Conservation (phyloP, 306 rosid species). For the Begonia fuchsioides region DNA sequence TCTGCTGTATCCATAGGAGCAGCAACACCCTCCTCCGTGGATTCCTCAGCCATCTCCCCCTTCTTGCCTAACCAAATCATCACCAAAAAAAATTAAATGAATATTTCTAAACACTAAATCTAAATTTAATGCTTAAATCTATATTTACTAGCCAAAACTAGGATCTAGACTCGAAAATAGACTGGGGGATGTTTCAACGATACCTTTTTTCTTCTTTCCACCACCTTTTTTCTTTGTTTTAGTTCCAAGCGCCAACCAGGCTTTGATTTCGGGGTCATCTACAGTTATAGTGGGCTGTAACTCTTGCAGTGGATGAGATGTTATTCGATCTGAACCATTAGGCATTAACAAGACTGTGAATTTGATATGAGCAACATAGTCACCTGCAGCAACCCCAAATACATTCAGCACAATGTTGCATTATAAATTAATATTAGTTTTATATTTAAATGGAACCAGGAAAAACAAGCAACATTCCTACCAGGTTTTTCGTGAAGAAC, state of each 20-base stretch:
- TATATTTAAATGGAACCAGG: background rate
- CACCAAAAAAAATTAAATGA: no score
- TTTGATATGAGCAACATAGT: conserved; percentile 74
- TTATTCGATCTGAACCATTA: conserved; percentile 77
- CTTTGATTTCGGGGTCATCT: conserved; percentile 86
- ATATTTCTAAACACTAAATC: no score
- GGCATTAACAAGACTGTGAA: conserved; percentile 92
- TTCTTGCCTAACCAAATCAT: conserved; percentile 45
- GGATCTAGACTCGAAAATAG: no score
- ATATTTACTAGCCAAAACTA: no score
- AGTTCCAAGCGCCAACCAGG: conserved; percentile 79
- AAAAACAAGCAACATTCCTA: conserved; percentile 10
- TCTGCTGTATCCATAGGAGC: conserved; percentile 46
- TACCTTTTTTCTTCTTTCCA: conserved; percentile 95
- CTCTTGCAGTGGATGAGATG: conserved; percentile 64
- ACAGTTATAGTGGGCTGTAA: conserved; percentile 63
- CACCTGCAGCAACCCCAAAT: conserved; percentile 41
- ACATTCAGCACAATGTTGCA: no score
- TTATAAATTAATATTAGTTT: no score
- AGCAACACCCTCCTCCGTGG: conserved; percentile 46
- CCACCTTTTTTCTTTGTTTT: conserved; percentile 96
- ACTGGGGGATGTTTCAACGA: background rate
- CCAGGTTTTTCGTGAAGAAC: conserved; percentile 94
- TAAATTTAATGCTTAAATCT: no score
- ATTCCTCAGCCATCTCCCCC: conserved; percentile 58